Evolutionary conservation across 768 basidiomycete species (phyloP), one percentile per base, ranked within the genome.

Genomic region (Strobilomyces dryophilus): DNA sequence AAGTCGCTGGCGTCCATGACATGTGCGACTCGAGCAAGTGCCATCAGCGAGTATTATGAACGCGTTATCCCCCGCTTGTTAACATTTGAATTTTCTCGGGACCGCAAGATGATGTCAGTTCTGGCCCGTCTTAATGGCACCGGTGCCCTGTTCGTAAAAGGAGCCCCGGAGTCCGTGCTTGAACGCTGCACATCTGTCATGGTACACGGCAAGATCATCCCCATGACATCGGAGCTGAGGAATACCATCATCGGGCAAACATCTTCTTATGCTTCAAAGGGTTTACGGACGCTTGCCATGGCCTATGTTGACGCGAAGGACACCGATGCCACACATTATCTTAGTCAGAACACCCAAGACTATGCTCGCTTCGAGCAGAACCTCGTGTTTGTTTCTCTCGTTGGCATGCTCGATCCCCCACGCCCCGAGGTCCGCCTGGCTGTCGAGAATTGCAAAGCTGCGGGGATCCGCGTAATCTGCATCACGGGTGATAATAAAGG

Each of bases 81-180:
- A 61, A 99, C 95, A 8, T 95, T 99, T 70, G 95, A 99, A 70
- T 98, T 99, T 73, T 92, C 94, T 20, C 85, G 95, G 18, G 95
- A 98, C 71, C 88, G 95, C 66, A 99, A 98, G 74, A 95, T 95
- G 84, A 98, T 98, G 95, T 97, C 95, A 20, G 95, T 98, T 47
- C 83, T 98, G 47, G 89, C 92, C 36, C 80, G 74, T 55, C 77
- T 83, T 51, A 81, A 83, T 52, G 80, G 79, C 2, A 71, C 70
- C 5, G 89, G 90, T n/a, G 80, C 88, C 8, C 77, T 98, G 6
- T 89, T 95, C 66, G 93, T 88, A 68, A 98, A 98, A 71, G 95
- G 95, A 35, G 95, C 95, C 3, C 95, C 95, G 8, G 95, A 99
- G 74, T 89, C 91, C 21, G 87, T 99, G 36, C 76, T 99, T 53